Conservation (phyloP, 2,329 filamentous ascomycete species). For the Juglanconis oblonga region DNA sequence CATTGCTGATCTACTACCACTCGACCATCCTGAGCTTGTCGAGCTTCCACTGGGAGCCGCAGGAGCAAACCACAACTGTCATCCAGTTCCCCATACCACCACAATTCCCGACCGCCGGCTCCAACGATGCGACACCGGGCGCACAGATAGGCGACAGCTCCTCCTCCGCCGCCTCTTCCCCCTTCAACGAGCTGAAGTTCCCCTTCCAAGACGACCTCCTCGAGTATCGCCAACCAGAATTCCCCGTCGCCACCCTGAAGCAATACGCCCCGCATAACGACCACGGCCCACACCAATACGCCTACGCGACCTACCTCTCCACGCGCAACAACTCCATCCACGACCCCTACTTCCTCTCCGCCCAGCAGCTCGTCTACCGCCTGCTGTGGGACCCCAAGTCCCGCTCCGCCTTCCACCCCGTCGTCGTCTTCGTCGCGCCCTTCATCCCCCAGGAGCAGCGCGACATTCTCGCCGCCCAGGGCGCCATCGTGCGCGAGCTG, state of each 20-base stretch:
- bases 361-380: conserved; percentile 18
- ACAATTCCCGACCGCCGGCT: background rate
- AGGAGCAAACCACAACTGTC: background rate
- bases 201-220: conserved; percentile 16
- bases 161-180: background rate
- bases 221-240: conserved; percentile 5
- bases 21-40: conserved; percentile 3
- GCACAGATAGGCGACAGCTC: background rate
- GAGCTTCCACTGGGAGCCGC: background rate
- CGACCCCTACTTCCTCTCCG: conserved; percentile 18
- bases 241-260: conserved; percentile 14
- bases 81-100: conserved; percentile 1
- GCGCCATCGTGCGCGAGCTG: conserved; percentile 16
- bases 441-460: conserved; percentile 17
- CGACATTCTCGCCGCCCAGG: conserved; percentile 14
- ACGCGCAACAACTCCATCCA: conserved; percentile 16
- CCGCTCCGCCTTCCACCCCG: conserved; percentile 9
- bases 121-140: background rate
- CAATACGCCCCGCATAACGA: conserved; percentile 16
- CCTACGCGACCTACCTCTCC: conserved; percentile 17
- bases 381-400: conserved; percentile 17
- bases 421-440: conserved; percentile 17
- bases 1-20: conserved; percentile 15
- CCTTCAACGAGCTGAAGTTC: conserved; percentile 16
- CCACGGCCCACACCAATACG: conserved; percentile 12